Evolutionary conservation across 768 basidiomycete species (phyloP).

Genomic region (Xerocomellus intermedius): DNA sequence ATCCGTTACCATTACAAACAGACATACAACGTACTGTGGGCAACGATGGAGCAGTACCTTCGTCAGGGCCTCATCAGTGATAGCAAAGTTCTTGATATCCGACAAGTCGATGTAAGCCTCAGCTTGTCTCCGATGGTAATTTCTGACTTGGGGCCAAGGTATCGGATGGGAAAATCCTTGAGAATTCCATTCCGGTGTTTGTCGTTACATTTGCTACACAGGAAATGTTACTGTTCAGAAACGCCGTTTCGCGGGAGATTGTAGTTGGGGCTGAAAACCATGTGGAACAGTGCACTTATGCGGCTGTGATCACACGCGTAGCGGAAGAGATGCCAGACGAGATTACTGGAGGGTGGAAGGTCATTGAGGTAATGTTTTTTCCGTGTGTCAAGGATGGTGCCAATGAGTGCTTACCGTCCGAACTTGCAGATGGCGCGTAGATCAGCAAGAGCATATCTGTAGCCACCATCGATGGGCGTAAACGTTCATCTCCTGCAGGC

Average conservation of each 20-base stretch:
- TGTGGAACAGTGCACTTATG: conserved; percentile 93
- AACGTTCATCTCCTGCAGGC: background rate
- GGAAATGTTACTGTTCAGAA: conserved; percentile 89
- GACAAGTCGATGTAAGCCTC: conserved; percentile 86
- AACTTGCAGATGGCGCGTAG: conserved; percentile 48
- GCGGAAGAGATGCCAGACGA: conserved; percentile 89
- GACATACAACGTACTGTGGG: conserved; percentile 99
- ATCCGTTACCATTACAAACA: conserved; percentile 28
- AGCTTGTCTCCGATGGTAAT: background rate
- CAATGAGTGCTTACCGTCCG: background rate
- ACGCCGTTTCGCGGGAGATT: conserved; percentile 85
- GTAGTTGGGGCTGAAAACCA: conserved; percentile 83
- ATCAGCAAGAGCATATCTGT: conserved; percentile 50
- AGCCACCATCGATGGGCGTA: conserved; percentile 6
- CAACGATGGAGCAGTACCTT: conserved; percentile 93
- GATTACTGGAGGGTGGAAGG: conserved; percentile 97
- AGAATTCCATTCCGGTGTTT: conserved; percentile 87
- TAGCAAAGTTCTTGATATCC: conserved; percentile 94
- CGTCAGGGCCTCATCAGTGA: conserved; percentile 88
- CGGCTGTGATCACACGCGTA: conserved; percentile 85
- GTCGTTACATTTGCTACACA: conserved; percentile 91
- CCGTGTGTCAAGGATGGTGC: background rate
- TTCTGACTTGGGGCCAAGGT: conserved; percentile 46
- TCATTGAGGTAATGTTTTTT: conserved; percentile 75
- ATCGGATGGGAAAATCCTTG: conserved; percentile 83